Conservation (phyloP, 2,329 filamentous ascomycete species). For the Paracorniculantispora psalliotae region DNA sequence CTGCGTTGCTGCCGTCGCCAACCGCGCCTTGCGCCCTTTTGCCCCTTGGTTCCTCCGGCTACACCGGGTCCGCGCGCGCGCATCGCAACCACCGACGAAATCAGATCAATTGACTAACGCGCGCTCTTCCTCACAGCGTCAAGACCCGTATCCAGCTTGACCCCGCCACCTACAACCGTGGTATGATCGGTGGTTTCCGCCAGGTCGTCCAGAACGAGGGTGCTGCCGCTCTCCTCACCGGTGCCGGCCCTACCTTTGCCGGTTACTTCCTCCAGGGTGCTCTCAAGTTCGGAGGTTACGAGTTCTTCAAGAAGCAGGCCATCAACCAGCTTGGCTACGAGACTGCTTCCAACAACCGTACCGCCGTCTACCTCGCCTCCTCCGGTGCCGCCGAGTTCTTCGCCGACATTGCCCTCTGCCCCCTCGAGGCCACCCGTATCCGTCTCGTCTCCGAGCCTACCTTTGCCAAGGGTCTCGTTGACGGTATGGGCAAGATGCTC, state of each 20-base stretch:
- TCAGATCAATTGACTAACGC: slow-evolving; percentile 16
- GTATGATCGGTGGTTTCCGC: slow-evolving; percentile 73
- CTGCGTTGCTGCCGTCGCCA: not conserved
- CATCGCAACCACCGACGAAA: not conserved
- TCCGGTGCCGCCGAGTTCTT: slow-evolving; percentile 57
- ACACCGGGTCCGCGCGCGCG: not conserved
- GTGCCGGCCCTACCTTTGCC: slow-evolving; percentile 71
- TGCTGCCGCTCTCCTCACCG: slow-evolving; percentile 73
- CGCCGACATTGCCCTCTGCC: slow-evolving; percentile 72
- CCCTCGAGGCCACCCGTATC: slow-evolving; percentile 81
- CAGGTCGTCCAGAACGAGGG: slow-evolving; percentile 74
- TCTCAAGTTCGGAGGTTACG: slow-evolving; percentile 85
- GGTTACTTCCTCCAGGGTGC: slow-evolving; percentile 86
- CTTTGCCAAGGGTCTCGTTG: slow-evolving; percentile 68
- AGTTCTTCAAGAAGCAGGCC: slow-evolving; percentile 83
- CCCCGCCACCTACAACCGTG: slow-evolving; percentile 74
- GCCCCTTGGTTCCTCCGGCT: not conserved
- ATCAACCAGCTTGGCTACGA: slow-evolving; percentile 72
- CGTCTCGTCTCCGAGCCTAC: slow-evolving; percentile 77
- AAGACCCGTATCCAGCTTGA: slow-evolving; percentile 88
- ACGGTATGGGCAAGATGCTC: slow-evolving; percentile 70
- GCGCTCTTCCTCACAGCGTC: slow-evolving; percentile 52
- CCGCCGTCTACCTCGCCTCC: slow-evolving; percentile 66
- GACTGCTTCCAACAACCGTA: slow-evolving; percentile 66
- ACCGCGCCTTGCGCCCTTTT: not conserved